Evolutionary conservation across 306 rosid genomes (phyloP), one percentile per base, ranked within the genome.

Genomic region (Cicer bijugum): DNA sequence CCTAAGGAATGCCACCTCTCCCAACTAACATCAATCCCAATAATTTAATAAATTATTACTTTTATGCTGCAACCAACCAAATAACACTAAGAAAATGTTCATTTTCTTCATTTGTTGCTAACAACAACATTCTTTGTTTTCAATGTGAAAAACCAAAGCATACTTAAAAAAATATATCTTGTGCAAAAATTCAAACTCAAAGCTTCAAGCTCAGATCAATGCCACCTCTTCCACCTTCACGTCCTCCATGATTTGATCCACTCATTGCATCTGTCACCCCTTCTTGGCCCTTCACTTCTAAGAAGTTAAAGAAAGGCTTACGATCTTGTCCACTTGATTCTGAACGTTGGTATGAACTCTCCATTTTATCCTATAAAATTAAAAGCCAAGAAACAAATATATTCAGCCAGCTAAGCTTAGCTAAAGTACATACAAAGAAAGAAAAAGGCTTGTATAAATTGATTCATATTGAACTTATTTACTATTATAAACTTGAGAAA

Each of bases 141-240:
- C 23, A 5, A 45, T 28, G 40, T 67, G 33, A 37, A 66, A 69
- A 64, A 11, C 58, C 9, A 52, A 23, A 42, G 6, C 35, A 40
- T 35, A 16, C 66, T 47, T 51, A 20, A 61, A 45, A 6, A 12
- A 43, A 28, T 6, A 28, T 11, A 70, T 37, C 46, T 70, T 38
- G 45, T 73, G 44, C 48, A 17, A 51, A 20, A 15, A 12, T 8
- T 3, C 75, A 35, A 53, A 77, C 53, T 74, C 72, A 86, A 6
- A 87, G 89, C 80, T 82, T 87, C 81, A 87, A 81, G 69, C 47
- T 84, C 37, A 87, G 91, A 78, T 87, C 91, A 78, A 81, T 53
- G 69, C 79, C 84, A 9, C 64, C 44, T 14, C 6, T 72, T 79
- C 74, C 78, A 28, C 43, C 75, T 17, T 82, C 86, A 66, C 39